Evolutionary conservation across 2,329 filamentous ascomycete species (phyloP), one percentile per base, ranked within the genome.

Genomic region (Cordyceps militaris): DNA sequence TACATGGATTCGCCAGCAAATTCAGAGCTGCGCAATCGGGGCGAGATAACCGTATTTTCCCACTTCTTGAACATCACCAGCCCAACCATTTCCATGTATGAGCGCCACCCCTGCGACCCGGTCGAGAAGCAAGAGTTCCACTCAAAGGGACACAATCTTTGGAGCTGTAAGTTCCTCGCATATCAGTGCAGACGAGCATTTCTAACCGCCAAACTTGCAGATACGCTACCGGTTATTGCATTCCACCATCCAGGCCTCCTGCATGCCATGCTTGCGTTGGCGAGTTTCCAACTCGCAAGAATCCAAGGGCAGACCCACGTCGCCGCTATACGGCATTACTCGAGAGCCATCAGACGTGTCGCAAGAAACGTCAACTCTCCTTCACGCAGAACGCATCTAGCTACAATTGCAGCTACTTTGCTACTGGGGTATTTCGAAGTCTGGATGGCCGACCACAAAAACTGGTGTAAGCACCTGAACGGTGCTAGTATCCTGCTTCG

Each of bases 401-500:
- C 89, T 1, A 97, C 91, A 0, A 76, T 97, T n/a, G 93, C 92
- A 8, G 91, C 92, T 2, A 91, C 90, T 0, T 76, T 97, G 36
- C 76, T 97, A 8, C 79, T 99, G 8, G 90, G 86, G 0, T 97
- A 91, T 69, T 97, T 96, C 66, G 94, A 97, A 70, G 89, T 97
- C 19, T 94, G 93, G 86, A 88, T 88, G 36, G 93, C 91, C 23
- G 93, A 99, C 63, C 93, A 97, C 66, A 85, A 88, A 57, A 96
- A 96, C 70, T 99, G 94, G 94, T 94, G 89, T 66, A 93, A 89
- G 61, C 94, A 97, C 72, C 77, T 97, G 38, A 84, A 89, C 49
- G 94, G 94, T 13, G 89, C 91, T 10, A 85, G 87, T 42, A 87
- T 92, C 61, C 79, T 97, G 30, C 79, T 97, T 26, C 82, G 83